A percentile compares a stretch with the other conserved stretches of the same genome.
Conservation (phyloP, 2,329 filamentous ascomycete genomes). For the Volutella citrinella region DNA sequence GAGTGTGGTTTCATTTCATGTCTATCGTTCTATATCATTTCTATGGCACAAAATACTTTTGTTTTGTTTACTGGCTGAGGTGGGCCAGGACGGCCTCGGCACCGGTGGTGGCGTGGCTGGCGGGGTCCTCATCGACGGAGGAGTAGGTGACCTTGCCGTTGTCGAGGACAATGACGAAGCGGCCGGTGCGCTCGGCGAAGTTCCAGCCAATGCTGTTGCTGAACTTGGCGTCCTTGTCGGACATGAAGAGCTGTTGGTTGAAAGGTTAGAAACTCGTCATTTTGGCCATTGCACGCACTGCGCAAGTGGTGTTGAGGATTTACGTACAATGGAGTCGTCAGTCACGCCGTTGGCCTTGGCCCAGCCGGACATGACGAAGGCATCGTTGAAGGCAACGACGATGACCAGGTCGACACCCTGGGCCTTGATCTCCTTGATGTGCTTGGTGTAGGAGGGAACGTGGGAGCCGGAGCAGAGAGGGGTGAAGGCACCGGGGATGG, state of each 20-base stretch:
- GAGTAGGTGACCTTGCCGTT: constrained; percentile 82
- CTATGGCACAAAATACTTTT: background rate
- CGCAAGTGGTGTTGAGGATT: background rate
- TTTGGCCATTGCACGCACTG: constrained; percentile 2
- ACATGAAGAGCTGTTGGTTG: constrained; percentile 69
- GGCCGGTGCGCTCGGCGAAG: constrained; percentile 68
- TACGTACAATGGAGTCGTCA: constrained; percentile 59
- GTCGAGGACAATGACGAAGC: constrained; percentile 79
- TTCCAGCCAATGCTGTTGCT: constrained; percentile 77
- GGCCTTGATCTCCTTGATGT: constrained; percentile 65
- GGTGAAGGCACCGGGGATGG: constrained; percentile 73
- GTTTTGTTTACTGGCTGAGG: constrained; percentile 26
- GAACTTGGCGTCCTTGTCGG: constrained; percentile 67
- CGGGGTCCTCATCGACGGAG: constrained; percentile 61
- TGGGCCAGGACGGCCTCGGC: constrained; percentile 53
- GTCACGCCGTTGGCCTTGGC: constrained; percentile 81
- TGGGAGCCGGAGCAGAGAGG: constrained; percentile 81
- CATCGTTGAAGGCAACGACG: constrained; percentile 81
- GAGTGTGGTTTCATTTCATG: constrained; percentile 7
- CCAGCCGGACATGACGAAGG: constrained; percentile 86
- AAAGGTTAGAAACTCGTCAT: constrained; percentile 7
- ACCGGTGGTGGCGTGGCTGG: constrained; percentile 45
- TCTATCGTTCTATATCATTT: background rate
- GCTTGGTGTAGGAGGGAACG: constrained; percentile 75
- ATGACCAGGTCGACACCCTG: constrained; percentile 83